Conservation (phyloP, 2,329 filamentous ascomycete species). For the Aureobasidium zeae region DNA sequence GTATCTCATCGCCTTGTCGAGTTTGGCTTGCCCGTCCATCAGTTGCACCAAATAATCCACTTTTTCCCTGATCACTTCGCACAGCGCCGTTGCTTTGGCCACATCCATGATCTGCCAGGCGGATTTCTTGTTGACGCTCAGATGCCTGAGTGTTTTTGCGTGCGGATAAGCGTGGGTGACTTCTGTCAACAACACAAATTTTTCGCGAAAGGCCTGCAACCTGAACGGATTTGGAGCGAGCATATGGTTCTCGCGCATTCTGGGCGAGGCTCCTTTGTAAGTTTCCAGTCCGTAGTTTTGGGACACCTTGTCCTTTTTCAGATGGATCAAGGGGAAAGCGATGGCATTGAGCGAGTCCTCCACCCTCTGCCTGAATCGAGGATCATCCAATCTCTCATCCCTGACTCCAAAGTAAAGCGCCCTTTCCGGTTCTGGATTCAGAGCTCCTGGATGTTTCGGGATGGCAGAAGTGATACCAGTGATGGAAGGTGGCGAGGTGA, state of each 20-base stretch:
- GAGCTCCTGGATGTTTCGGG: constrained; percentile 34
- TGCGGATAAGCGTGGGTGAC: constrained; percentile 20
- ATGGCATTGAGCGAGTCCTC: constrained; percentile 36
- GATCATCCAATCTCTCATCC: constrained; percentile 35
- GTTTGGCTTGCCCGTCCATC: constrained; percentile 35
- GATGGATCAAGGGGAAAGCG: constrained; percentile 33
- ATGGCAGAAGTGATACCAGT: constrained; percentile 36
- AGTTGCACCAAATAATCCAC: constrained; percentile 37
- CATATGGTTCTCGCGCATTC: constrained; percentile 32
- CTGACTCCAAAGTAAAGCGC: constrained; percentile 38
- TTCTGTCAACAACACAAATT: constrained; percentile 35
- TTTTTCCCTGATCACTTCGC: constrained; percentile 33
- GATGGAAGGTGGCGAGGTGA: constrained; percentile 35
- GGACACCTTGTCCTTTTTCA: constrained; percentile 37
- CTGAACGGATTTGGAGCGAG: constrained; percentile 20
- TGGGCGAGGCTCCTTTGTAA: constrained; percentile 33
- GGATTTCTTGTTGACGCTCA: constrained; percentile 20
- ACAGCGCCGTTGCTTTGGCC: constrained; percentile 33
- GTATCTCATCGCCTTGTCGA: constrained; percentile 36
- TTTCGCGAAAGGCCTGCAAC: constrained; percentile 38
- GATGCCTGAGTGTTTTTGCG: background rate
- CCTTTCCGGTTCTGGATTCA: constrained; percentile 37
- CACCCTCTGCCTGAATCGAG: constrained; percentile 30
- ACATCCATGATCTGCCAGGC: constrained; percentile 36
- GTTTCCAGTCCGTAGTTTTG: constrained; percentile 33